Percentiles rank a stretch among this genome's conserved stretches.
These are phyloP conservation scores for Pelargonium nanum DNA, from an alignment of 345 rosid genomes.

Conservation along the genomic window DNA sequence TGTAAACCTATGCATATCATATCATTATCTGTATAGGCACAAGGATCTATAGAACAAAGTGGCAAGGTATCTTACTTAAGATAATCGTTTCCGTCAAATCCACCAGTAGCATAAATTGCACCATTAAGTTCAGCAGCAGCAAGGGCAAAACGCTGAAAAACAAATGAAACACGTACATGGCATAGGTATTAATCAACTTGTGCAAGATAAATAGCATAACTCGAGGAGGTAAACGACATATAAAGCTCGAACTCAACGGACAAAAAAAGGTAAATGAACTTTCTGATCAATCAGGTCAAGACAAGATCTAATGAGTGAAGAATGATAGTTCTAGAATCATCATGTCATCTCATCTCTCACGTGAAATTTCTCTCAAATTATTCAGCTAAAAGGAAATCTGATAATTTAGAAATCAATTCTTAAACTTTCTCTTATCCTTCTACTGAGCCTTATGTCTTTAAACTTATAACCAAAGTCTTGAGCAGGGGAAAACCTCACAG, in stretches of 20 bases:
- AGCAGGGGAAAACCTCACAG: not conserved
- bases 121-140: constrained; percentile 60
- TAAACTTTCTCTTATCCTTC: no score
- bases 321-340: not conserved
- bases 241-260: no score
- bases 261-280: not conserved
- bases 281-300: not conserved
- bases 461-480: not conserved
- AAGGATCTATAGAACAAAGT: not conserved
- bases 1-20: not conserved
- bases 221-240: not conserved
- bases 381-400: no score
- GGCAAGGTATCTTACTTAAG: constrained; percentile 38
- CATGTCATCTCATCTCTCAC: not conserved
- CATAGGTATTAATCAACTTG: not conserved
- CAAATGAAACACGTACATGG: not conserved
- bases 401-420: no score
- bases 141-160: constrained; percentile 55
- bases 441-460: not conserved
- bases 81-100: constrained; percentile 44
- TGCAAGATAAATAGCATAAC: not conserved
- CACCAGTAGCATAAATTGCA: constrained; percentile 63
- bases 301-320: not conserved
- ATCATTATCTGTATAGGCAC: not conserved
- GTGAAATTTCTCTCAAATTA: not conserved